A percentile compares a stretch with the other conserved stretches of the same genome.
Conservation (phyloP, 2,329 filamentous ascomycete genomes). For the Aspergillus terreus region DNA sequence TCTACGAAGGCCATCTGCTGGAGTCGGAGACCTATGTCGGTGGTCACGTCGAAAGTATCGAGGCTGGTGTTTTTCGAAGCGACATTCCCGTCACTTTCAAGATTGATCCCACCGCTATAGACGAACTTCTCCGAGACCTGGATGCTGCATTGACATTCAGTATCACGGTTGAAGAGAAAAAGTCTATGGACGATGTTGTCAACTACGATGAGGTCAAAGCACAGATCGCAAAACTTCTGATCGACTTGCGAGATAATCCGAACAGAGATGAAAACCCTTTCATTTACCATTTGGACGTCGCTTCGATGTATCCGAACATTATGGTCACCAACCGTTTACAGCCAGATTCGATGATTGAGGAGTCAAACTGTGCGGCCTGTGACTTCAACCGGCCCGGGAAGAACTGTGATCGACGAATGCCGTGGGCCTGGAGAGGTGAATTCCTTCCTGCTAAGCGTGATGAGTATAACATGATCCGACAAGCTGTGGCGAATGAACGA, state of each 20-base stretch:
- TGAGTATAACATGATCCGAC: conserved; percentile 98
- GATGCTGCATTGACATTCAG: conserved; percentile 88
- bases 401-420: conserved; percentile 88
- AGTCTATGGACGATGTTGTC: conserved; percentile 70
- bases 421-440: conserved; percentile 98
- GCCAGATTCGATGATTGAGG: conserved; percentile 97
- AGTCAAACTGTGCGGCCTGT: conserved; percentile 93
- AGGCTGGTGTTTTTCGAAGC: conserved; percentile 91
- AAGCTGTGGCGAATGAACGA: conserved; percentile 84
- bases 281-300: conserved; percentile 97
- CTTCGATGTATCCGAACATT: conserved; percentile 99
- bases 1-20: conserved; percentile 93
- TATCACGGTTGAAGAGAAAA: conserved; percentile 78
- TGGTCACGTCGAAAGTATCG: conserved; percentile 98
- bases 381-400: conserved; percentile 98
- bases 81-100: conserved; percentile 95
- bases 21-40: conserved; percentile 98
- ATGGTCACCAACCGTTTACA: conserved; percentile 99
- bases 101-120: conserved; percentile 82
- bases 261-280: conserved; percentile 80
- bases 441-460: conserved; percentile 93
- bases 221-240: conserved; percentile 70
- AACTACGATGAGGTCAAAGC: conserved; percentile 82
- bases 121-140: conserved; percentile 80
- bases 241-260: conserved; percentile 73